Evolutionary conservation across 2,329 filamentous ascomycete species (phyloP), one percentile per base, ranked within the genome.

Genomic region (Diplodia sapinea): DNA sequence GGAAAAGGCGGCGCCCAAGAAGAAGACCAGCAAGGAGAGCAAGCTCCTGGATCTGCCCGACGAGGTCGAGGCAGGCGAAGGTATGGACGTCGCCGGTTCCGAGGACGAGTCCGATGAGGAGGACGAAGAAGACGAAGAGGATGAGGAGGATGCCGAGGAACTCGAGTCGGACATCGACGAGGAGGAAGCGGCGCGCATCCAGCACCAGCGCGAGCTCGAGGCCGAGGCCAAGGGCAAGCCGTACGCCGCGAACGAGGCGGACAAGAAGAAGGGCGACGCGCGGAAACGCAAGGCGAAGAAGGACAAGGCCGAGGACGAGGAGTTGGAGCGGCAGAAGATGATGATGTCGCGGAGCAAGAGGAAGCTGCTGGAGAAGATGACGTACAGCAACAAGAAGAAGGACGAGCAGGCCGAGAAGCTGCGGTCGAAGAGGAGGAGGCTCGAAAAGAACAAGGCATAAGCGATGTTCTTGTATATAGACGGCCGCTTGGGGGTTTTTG

Each of bases 321-420:
- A 98, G 74, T 81, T 96, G 68, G 93, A 97, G 80, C 87, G 94
- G 70, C 90, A 92, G 78, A 97, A 97, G 88, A 95, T 96, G 83
- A 99, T 99, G 95, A 89, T 98, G 84, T 92, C 91, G 80, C 92
- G 96, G 80, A 95, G 96, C 87, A 99, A 98, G 89, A 87, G 95
- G 75, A 97, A 97, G 88, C 83, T 97, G 75, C 91, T 94, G 72
- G 95, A 98, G 84, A 95, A 97, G 84, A 99, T 99, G 92, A 86
- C 93, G 76, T 96, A 96, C 81, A 93, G 89, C 70, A 97, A 97
- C 81, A 94, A 90, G 82, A 94, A 95, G 86, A 92, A 93, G 84
- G 94, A 94, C 72, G 91, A 89, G 31, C 93, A 97, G 82, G 92
- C 94, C 57, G 91, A 94, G 83, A 91, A 90, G 82, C 82, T 99